phyloP scores from a whole-genome alignment of 768 basidiomycete genomes.

The Collybiopsis luxurians region DNA sequence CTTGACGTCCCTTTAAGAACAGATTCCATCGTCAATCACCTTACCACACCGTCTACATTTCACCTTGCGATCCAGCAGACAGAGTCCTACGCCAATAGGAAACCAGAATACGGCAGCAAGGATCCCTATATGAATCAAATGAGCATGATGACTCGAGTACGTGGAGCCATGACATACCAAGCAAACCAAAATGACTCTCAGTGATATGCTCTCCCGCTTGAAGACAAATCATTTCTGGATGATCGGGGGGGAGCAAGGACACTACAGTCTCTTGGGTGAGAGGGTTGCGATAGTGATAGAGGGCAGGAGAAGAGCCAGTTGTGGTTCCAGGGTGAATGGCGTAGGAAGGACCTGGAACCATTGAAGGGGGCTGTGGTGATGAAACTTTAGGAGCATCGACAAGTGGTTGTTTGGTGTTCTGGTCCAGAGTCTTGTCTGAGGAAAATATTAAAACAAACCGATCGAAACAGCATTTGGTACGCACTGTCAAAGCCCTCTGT shows the following conservation, averaged over 20 bases:
- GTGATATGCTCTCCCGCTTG: conserved; percentile 69
- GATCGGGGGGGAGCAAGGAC: conserved; percentile 69
- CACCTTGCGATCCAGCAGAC: conserved; percentile 71
- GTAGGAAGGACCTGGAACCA: conserved; percentile 18
- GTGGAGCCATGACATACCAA: conserved; percentile 46
- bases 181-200: conserved; percentile 62
- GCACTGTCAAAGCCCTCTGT: conserved; percentile 16
- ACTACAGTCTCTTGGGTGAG: conserved; percentile 52
- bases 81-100: conserved; percentile 76
- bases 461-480: not conserved
- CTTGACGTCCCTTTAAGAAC: conserved; percentile 14
- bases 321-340: conserved; percentile 17
- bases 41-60: conserved; percentile 55
- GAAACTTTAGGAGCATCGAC: not conserved
- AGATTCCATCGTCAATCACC: conserved; percentile 42
- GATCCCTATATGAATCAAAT: conserved; percentile 59
- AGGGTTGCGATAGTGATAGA: conserved; percentile 72
- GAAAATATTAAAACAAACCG: not conserved
- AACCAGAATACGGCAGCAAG: conserved; percentile 87
- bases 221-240: conserved; percentile 85
- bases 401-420: conserved; percentile 13
- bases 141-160: not conserved
- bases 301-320: conserved; percentile 40
- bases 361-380: not conserved
- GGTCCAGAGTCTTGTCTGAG: not conserved